Conservation (phyloP, 2,329 filamentous ascomycete genomes). For the Pseudopyrenochaeta lycopersici region DNA sequence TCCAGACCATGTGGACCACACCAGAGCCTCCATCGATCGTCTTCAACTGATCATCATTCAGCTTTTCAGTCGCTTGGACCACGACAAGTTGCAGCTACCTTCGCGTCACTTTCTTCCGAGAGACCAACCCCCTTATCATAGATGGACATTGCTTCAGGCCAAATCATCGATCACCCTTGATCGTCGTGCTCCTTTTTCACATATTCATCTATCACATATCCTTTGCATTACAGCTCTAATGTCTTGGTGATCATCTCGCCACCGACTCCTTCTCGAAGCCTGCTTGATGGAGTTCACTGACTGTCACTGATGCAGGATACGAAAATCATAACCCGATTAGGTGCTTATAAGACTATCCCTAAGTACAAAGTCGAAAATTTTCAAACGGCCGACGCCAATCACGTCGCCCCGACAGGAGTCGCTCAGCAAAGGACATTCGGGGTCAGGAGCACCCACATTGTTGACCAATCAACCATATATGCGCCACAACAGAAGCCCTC, state of each 20-base stretch:
- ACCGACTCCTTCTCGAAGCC: not conserved
- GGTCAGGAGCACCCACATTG: not conserved
- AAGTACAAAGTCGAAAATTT: not conserved
- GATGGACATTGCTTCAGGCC: not conserved
- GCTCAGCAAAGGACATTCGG: not conserved
- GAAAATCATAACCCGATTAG: not conserved
- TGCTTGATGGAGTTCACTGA: not conserved
- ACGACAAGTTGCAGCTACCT: not conserved
- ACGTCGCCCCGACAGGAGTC: not conserved
- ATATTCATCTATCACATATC: not conserved
- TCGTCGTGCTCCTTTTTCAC: no score
- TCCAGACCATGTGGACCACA: constrained; percentile 5
- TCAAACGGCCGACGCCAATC: not conserved
- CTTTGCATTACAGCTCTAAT: not conserved
- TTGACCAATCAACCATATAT: not conserved
- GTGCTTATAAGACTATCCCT: not conserved
- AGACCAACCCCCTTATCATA: not conserved
- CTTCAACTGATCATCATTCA: constrained; percentile 5
- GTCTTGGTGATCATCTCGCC: not conserved
- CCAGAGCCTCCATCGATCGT: constrained; percentile 8
- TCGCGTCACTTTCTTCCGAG: not conserved
- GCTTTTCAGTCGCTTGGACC: not conserved
- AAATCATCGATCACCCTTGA: not conserved
- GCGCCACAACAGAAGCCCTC: no score
- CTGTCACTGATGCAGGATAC: not conserved